Percentiles rank a stretch among this genome's conserved stretches.
These are phyloP conservation scores for Carex arenaria DNA, from an alignment of 202 grass and related monocot species.

Conservation along the genomic window DNA sequence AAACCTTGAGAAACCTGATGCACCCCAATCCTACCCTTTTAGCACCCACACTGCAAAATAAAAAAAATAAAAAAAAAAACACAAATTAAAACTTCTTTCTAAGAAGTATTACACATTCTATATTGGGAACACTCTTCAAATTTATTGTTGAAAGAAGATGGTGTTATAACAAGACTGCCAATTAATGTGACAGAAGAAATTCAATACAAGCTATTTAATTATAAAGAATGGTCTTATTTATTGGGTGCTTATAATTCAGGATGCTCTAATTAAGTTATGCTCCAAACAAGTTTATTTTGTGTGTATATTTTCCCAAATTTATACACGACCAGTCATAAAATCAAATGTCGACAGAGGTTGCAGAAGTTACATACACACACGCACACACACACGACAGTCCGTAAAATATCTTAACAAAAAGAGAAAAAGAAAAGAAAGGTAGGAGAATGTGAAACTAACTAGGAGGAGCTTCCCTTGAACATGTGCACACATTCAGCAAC, in stretches of 20 bases:
- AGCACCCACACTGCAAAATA: slow-evolving; percentile 65
- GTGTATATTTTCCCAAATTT: background rate
- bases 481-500: slow-evolving; percentile 58
- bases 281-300: background rate
- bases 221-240: background rate
- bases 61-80: background rate
- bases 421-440: background rate
- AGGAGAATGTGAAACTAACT: slow-evolving; percentile 28
- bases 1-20: slow-evolving; percentile 47
- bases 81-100: background rate
- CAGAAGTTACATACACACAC: no score
- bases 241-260: background rate
- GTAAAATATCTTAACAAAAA: background rate
- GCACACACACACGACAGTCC: background rate
- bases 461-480: slow-evolving; percentile 66
- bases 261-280: background rate
- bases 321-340: background rate
- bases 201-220: background rate
- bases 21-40: slow-evolving; percentile 44
- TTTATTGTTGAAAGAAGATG: background rate
- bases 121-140: no score
- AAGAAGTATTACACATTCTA: no score
- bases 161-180: background rate
- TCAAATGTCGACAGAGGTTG: background rate
- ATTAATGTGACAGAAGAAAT: background rate